Percentiles rank a stretch among this genome's conserved stretches.
phyloP scores from a whole-genome alignment of 306 rosid species.

The Vicia sativa region DNA sequence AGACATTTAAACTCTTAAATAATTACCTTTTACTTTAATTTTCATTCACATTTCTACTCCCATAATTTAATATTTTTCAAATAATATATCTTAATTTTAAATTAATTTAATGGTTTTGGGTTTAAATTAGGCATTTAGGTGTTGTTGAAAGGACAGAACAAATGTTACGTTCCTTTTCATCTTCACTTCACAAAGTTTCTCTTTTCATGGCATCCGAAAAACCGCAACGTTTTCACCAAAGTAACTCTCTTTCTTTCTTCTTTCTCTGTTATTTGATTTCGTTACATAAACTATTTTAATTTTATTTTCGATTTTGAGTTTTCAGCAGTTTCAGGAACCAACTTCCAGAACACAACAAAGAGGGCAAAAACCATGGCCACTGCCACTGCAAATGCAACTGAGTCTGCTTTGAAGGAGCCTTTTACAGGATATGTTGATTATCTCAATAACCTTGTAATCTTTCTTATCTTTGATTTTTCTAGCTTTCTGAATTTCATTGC shows the following conservation, averaged over 20 bases:
- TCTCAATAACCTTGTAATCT: slow-evolving; percentile 71
- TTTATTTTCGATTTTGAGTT: slow-evolving; percentile 1
- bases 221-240: slow-evolving; percentile 54
- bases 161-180: slow-evolving; percentile 45
- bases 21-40: too few relatives aligned
- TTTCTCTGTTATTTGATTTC: neutral
- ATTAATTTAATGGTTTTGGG: neutral
- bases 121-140: slow-evolving; percentile 8
- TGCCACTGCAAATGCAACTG: slow-evolving; percentile 28
- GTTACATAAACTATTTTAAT: neutral
- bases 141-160: slow-evolving; percentile 1
- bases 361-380: slow-evolving; percentile 61
- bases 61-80: too few relatives aligned
- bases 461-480: slow-evolving; percentile 15
- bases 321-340: slow-evolving; percentile 52
- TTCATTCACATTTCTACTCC: too few relatives aligned
- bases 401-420: slow-evolving; percentile 65
- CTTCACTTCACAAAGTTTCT: slow-evolving; percentile 39
- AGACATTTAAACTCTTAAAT: too few relatives aligned
- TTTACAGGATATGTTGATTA: slow-evolving; percentile 67
- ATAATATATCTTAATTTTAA: too few relatives aligned
- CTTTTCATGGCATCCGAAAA: slow-evolving; percentile 57
- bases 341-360: slow-evolving; percentile 49
- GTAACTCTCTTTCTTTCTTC: slow-evolving; percentile 34
- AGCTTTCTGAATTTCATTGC: slow-evolving; percentile 14